A percentile compares a stretch with the other conserved stretches of the same genome.
These are phyloP conservation scores for Colletotrichum sp. DNA, from an alignment of 2,329 filamentous ascomycete genomes.

Conservation along the genomic window DNA sequence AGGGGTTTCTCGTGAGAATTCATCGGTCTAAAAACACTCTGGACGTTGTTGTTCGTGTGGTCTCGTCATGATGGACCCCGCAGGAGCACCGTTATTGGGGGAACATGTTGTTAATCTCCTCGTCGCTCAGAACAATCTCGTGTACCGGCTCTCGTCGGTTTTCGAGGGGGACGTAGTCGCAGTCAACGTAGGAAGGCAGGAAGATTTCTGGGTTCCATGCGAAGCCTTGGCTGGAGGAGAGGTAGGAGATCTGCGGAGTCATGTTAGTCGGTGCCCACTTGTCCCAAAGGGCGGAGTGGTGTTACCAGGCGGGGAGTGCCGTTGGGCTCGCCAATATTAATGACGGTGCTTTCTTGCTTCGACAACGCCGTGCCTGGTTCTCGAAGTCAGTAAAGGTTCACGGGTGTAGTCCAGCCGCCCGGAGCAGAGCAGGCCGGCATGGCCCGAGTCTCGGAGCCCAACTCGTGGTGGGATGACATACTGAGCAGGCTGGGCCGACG, in stretches of 20 bases:
- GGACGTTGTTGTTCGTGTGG: conserved; percentile 2
- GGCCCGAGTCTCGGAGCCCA: not conserved
- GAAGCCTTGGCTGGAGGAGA: conserved; percentile 81
- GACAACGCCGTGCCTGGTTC: conserved; percentile 71
- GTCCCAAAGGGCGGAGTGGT: not conserved
- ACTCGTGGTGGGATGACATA: conserved; percentile 35
- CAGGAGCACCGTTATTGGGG: conserved; percentile 55
- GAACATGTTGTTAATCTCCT: conserved; percentile 73
- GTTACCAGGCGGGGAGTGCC: conserved; percentile 75
- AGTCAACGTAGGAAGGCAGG: conserved; percentile 78
- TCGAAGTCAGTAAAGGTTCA: conserved; percentile 31
- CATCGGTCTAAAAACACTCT: conserved; percentile 31
- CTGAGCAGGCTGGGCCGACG: conserved; percentile 68
- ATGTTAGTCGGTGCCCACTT: not conserved
- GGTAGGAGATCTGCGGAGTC: conserved; percentile 73
- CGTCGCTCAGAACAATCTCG: conserved; percentile 79
- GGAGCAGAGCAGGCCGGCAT: not conserved
- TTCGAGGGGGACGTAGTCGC: conserved; percentile 77
- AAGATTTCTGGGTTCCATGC: conserved; percentile 89
- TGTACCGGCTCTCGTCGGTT: conserved; percentile 78
- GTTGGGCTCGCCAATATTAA: conserved; percentile 78
- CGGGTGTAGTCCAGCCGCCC: not conserved
- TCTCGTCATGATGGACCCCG: conserved; percentile 1
- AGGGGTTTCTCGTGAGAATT: conserved; percentile 20
- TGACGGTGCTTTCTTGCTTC: conserved; percentile 79